Base-by-base conservation (phyloP, 192 early-diverging fungal genomes). In the Linnemannia zychae region DNA sequence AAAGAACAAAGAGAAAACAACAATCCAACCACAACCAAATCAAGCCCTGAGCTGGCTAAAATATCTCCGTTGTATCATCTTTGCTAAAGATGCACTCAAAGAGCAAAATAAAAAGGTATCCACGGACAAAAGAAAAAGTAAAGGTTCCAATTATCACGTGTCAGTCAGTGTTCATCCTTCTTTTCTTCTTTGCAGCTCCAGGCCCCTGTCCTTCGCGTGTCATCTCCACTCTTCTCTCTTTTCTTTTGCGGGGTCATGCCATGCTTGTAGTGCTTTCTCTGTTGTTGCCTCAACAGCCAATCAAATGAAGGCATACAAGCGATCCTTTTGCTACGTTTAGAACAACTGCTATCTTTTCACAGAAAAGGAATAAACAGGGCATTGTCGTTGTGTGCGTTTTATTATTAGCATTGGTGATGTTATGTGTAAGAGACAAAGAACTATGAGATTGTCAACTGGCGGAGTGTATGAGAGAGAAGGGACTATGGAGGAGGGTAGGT, bases 151-250 rank as follows among this genome's bases (percentile, higher is more conserved):
- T 63, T 63, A 63, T 63, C 57, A 63, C 57, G 57, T 44, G 46
- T 40, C 40, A 36, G 46, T 40, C 40, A 36, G 40, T 11, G 34
- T 16, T 71, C 20, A 28, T 34, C n/a, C 28, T 47, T 72, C 17
- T 17, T 33, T 52, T 24, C 0, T 20, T 13, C 12, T 15, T 1
- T 33, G 36, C 28, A 33, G 1, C 18, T 7, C 50, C 40, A 31
- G 37, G 24, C 49, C 46, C 40, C 70, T 71, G 37, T 71, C 70
- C 22, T 44, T 71, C 70, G 34, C 46, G 70, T 71, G 37, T 71
- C 76, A 40, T 71, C 70, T 71, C 46, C 67, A 34, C 36, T 69
- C 67, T 53, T 12, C 12, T 7, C 15, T 46, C 22, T 6, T 28
- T 60, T 31, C 13, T 31, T 63, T 63, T 63, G 57, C 57, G 57